A percentile compares a stretch with the other conserved stretches of the same genome.
Conservation (phyloP, 2,329 filamentous ascomycete genomes). For the Colletotrichum magnum region DNA sequence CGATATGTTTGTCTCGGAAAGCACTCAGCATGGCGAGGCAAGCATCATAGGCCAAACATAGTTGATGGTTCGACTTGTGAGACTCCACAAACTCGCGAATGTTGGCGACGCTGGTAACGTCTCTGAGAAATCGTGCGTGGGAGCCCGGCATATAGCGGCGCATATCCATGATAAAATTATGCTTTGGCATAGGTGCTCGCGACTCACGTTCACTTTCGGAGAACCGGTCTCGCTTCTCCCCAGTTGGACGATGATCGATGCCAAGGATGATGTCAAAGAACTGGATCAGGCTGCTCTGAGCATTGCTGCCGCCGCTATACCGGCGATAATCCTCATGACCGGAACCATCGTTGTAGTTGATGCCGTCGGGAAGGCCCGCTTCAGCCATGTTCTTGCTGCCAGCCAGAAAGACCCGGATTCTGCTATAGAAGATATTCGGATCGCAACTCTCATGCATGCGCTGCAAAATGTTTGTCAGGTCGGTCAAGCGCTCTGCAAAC, state of each 20-base stretch:
- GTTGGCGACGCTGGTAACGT: slow-evolving; percentile 85
- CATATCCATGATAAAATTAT: slow-evolving; percentile 98
- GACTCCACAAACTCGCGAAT: slow-evolving; percentile 85
- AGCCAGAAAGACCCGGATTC: slow-evolving; percentile 94
- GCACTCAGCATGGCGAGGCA: slow-evolving; percentile 79
- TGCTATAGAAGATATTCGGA: slow-evolving; percentile 93
- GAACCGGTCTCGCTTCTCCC: slow-evolving; percentile 70
- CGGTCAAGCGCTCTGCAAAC: slow-evolving; percentile 90
- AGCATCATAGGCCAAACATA: slow-evolving; percentile 89
- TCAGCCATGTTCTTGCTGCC: slow-evolving; percentile 98
- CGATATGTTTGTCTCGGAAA: slow-evolving; percentile 94
- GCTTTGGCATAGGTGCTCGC: slow-evolving; percentile 57
- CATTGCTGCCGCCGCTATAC: slow-evolving; percentile 95
- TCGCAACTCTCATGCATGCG: slow-evolving; percentile 98
- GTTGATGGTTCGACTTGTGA: slow-evolving; percentile 71
- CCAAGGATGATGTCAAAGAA: slow-evolving; percentile 96
- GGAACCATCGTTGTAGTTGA: slow-evolving; percentile 87
- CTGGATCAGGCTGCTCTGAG: slow-evolving; percentile 95
- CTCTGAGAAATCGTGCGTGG: slow-evolving; percentile 89
- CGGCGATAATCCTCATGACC: slow-evolving; percentile 80
- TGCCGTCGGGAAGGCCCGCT: slow-evolving; percentile 88
- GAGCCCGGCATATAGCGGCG: slow-evolving; percentile 95
- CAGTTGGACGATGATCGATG: slow-evolving; percentile 91
- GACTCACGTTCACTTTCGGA: slow-evolving; percentile 62
- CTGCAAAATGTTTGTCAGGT: slow-evolving; percentile 82